Evolutionary conservation across 768 basidiomycete genomes (phyloP), one percentile per base, ranked within the genome.

Genomic region (Leccinum longicurvipes): DNA sequence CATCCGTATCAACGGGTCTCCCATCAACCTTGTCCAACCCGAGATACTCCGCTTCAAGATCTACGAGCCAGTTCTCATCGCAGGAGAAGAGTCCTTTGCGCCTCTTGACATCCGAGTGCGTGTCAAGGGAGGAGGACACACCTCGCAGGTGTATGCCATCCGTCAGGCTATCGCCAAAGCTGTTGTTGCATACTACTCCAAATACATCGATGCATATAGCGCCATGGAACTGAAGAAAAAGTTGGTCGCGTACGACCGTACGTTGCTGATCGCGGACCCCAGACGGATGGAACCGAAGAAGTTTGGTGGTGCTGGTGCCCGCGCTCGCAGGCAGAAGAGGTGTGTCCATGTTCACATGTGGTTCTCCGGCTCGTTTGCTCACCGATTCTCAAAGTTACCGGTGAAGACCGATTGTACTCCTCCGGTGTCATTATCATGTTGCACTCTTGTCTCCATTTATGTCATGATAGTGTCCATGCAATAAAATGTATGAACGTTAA

Each of bases 281-380:
- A 86, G 97, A 78, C 88, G 96, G 80, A 91, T 90, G 88, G 96
- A 98, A 75, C 96, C 96, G 67, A 98, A 98, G 87, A 97, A 96
- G 79, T 98, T 98, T 74, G 96, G 95, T 83, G 95, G 95, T 81
- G 82, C 81, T 74, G 95, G 95, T 86, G 95, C 95, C 63, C 92
- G 95, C 83, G 93, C 94, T 57, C 91, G 94, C 80, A 88, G 94
- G 77, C 95, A 97, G 82, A 97, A 96, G 83, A 91, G 88, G 92
- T 93, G 60, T 58, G 55, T 41, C 34, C 28, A 34, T 17, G 11
- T 54, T 17, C 39, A 6, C 14, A 14, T 46, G 7, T 15, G 24
- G 29, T 32, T 50, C 21, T 57, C 49, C 10, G 10, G 42, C 25
- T 42, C 29, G 25, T 53, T 65, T 25, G 36, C 64, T 64, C 28